Percentiles rank a stretch among this genome's conserved stretches.
Evolutionary conservation across 148 eudicot genomes (phyloP).

Genomic region (Dysphania ambrosioides): DNA sequence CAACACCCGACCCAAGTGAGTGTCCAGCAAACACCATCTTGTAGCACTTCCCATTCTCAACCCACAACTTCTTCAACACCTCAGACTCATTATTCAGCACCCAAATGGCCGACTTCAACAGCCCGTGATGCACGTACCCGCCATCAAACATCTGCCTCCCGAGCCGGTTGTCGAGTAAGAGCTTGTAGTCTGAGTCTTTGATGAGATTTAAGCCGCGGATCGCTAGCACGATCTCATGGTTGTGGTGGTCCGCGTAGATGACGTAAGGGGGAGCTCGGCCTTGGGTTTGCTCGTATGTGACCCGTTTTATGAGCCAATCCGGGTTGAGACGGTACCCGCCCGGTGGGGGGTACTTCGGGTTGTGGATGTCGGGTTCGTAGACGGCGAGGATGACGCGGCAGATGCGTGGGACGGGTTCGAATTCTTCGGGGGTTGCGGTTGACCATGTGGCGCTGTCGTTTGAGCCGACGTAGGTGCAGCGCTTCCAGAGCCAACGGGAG

Average conservation of each 20-base stretch:
- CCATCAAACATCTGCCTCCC: conserved; percentile 95
- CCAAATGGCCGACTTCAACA: conserved; percentile 79
- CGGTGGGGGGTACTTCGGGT: conserved; percentile 46
- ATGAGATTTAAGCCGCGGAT: conserved; percentile 71
- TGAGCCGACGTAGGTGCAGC: conserved; percentile 86
- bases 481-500: conserved; percentile 79
- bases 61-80: conserved; percentile 54
- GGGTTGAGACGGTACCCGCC: conserved; percentile 66
- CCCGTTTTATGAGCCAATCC: conserved; percentile 64
- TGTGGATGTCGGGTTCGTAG: conserved; percentile 66
- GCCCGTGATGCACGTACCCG: conserved; percentile 84
- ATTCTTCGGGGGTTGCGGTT: conserved; percentile 59
- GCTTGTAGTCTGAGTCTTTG: conserved; percentile 70
- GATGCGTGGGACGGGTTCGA: conserved; percentile 70
- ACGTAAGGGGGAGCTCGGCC: conserved; percentile 83
- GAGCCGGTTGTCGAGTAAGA: conserved; percentile 55
- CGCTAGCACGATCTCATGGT: conserved; percentile 60
- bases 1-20: conserved; percentile 73
- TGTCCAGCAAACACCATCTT: conserved; percentile 74
- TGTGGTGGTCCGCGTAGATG: conserved; percentile 57
- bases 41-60: conserved; percentile 60
- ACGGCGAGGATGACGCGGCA: conserved; percentile 68
- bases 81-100: conserved; percentile 62
- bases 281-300: conserved; percentile 55
- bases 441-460: conserved; percentile 91